Evolutionary conservation across 352 stramenopile species (phyloP), one percentile per base, ranked within the genome.

Genomic region (Pythium folliculosum): DNA sequence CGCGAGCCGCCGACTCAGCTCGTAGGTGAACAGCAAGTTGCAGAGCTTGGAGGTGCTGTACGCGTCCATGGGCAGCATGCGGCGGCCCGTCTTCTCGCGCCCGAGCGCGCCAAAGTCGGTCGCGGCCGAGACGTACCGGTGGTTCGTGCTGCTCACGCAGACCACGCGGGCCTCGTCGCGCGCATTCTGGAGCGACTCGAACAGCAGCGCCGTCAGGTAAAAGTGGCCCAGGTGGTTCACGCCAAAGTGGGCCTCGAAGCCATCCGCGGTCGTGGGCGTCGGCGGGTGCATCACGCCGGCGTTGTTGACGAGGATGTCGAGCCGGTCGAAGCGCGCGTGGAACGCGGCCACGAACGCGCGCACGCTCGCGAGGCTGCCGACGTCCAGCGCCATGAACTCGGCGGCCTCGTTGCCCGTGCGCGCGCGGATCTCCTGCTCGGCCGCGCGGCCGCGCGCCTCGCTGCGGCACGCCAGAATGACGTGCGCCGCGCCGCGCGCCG

Each of bases 401-500:
- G 67, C 49, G 6, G n/a, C 8, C 7, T 44, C 30, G 37, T 49
- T 47, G 13, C 43, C 43, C 1, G 54, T 55, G 25, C 38, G n/a
- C 35, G 60, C 54, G 17, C 37, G 63, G n/a, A 70, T 54, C 17
- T 47, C 37, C 3, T 48, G 22, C 17, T 55, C 38, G 27, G 65
- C 65, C 21, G 57, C 21, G 19, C 49, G n/a, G 5, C 54, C 65
- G 35, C 65, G 65, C 23, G 13, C 52, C 5, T 57, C 21, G 43
- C 22, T 66, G 37, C 90, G 88, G 71, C 88, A 96, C n/a, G 86
- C 90, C 5, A 97, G 65, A 23, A 97, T 74, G n/a, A 97, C 90
- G 23, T 84, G 60, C 47, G 79, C 89, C 16, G 75, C 70, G 51
- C 86, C 81, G 49, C 27, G 27, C 27, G 80, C 58, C 9, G 77